These are phyloP conservation scores for Candida sojae DNA, from an alignment of 1,139 yeast genomes.

Conservation along the genomic window DNA sequence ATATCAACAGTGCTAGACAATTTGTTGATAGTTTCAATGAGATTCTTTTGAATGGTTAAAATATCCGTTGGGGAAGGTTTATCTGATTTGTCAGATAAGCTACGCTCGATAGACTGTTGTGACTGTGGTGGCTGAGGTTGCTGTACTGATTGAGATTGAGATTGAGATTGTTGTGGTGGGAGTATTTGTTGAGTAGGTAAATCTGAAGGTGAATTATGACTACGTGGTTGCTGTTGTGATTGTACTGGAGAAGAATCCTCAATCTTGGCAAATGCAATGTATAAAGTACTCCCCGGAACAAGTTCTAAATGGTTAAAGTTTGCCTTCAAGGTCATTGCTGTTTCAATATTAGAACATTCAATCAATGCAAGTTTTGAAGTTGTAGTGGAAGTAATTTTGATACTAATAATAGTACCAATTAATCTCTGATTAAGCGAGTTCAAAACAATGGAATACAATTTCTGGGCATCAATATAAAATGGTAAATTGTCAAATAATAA, in stretches of 20 bases:
- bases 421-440: constrained; percentile 30
- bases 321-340: constrained; percentile 78
- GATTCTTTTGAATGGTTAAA: constrained; percentile 22
- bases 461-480: constrained; percentile 36
- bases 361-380: constrained; percentile 59
- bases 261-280: constrained; percentile 69
- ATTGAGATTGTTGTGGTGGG: background rate
- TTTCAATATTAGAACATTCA: constrained; percentile 69
- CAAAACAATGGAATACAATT: constrained; percentile 35
- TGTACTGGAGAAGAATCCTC: constrained; percentile 20
- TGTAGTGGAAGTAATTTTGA: constrained; percentile 54
- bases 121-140: constrained; percentile 8
- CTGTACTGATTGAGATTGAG: background rate
- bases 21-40: constrained; percentile 23
- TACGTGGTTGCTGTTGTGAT: constrained; percentile 5
- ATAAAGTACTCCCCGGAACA: constrained; percentile 67
- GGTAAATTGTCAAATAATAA: constrained; percentile 81
- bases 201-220: background rate
- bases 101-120: background rate
- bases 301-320: constrained; percentile 80
- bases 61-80: constrained; percentile 28
- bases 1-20: constrained; percentile 26
- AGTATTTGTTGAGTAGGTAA: background rate
- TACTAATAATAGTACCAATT: constrained; percentile 33
- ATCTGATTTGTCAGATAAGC: constrained; percentile 10